phyloP scores from a whole-genome alignment of 1,284 basidiomycete species.

The Apiotrichum brassicae region DNA sequence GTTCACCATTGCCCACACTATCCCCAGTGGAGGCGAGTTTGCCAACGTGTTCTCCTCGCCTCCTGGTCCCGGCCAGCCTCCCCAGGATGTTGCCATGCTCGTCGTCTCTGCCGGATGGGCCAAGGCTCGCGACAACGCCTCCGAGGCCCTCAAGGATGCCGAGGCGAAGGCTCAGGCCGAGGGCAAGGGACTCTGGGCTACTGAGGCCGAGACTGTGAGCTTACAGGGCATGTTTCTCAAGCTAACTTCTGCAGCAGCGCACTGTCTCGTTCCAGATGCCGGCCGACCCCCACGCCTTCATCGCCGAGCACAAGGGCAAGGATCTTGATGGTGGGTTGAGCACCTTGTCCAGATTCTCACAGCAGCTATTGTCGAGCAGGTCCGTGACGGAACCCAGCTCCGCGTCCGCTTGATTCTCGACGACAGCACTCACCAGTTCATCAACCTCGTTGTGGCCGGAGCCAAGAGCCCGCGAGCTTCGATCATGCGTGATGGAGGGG shows the following conservation, averaged over 20 bases:
- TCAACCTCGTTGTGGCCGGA: conserved; percentile 63
- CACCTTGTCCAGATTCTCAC: not conserved
- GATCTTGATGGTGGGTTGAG: conserved; percentile 64
- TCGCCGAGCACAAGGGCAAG: conserved; percentile 85
- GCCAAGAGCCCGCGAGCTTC: conserved; percentile 67
- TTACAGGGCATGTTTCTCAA: not conserved
- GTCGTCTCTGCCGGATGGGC: conserved; percentile 83
- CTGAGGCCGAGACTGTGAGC: conserved; percentile 60
- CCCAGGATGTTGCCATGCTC: conserved; percentile 65
- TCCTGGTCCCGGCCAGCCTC: conserved; percentile 44
- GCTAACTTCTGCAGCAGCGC: conserved; percentile 55
- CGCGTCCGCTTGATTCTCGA: conserved; percentile 83
- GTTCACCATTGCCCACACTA: conserved; percentile 42
- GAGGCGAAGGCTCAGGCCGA: conserved; percentile 72
- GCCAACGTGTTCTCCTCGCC: conserved; percentile 43
- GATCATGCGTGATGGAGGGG: conserved; percentile 64
- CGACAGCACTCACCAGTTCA: conserved; percentile 63
- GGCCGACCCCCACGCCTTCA: conserved; percentile 76
- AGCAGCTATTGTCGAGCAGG: conserved; percentile 83
- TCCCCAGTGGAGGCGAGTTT: conserved; percentile 41
- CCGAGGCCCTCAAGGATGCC: conserved; percentile 52
- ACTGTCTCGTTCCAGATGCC: conserved; percentile 83
- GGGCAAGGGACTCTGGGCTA: conserved; percentile 73
- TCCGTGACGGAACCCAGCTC: conserved; percentile 86
- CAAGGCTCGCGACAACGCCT: conserved; percentile 78